Conservation (phyloP, 768 basidiomycete genomes). For the Russula foetens region DNA sequence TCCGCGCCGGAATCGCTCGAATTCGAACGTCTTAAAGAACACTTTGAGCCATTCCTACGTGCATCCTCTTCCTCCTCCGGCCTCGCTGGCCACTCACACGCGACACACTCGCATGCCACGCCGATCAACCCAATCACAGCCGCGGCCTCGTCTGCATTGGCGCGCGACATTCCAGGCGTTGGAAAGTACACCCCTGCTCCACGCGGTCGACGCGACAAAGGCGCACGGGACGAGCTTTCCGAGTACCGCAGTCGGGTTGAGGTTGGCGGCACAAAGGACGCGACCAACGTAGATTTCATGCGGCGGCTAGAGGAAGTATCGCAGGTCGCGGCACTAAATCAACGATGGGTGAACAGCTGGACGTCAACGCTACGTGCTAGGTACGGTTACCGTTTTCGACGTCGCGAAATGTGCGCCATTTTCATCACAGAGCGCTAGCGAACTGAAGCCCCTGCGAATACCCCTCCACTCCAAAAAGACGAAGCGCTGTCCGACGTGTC, state of each 20-base stretch:
- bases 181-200: conserved; percentile 64
- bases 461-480: conserved; percentile 90
- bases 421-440: conserved; percentile 35
- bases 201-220: conserved; percentile 49
- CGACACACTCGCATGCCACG: conserved; percentile 56
- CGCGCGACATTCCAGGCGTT: conserved; percentile 80
- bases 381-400: conserved; percentile 35
- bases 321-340: conserved; percentile 63
- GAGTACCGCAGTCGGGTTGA: conserved; percentile 72
- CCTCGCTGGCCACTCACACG: conserved; percentile 39
- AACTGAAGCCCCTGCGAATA: conserved; percentile 81
- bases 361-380: conserved; percentile 50
- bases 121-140: conserved; percentile 80
- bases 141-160: conserved; percentile 81
- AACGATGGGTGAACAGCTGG: conserved; percentile 82
- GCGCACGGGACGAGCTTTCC: conserved; percentile 63
- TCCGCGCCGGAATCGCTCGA: conserved; percentile 77
- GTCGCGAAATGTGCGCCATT: neutral
- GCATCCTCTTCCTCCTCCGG: conserved; percentile 73
- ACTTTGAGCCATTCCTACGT: conserved; percentile 93
- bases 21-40: conserved; percentile 92
- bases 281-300: conserved; percentile 65
- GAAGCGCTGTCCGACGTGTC: conserved; percentile 90
- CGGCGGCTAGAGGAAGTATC: conserved; percentile 50
- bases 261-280: conserved; percentile 45